phyloP scores from a whole-genome alignment of 306 rosid species.

The Mucuna pruriens region DNA sequence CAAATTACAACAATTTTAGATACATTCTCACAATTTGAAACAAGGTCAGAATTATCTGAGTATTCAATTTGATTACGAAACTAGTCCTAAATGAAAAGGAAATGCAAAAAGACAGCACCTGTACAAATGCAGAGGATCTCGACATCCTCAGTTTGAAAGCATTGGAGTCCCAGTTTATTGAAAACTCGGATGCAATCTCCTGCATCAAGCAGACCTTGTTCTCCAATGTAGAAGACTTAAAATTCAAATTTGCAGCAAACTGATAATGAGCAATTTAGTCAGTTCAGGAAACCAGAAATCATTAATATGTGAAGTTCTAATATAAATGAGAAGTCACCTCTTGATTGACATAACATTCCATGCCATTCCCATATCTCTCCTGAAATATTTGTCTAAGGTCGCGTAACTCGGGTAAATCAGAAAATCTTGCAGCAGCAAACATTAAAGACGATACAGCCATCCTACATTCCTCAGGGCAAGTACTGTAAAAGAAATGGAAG shows the following conservation, averaged over 20 bases:
- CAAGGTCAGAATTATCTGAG: neutral
- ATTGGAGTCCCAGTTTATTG: conserved; percentile 81
- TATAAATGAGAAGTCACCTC: conserved; percentile 51
- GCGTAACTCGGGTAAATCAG: conserved; percentile 95
- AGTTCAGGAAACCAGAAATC: conserved; percentile 36
- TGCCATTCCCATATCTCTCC: conserved; percentile 73
- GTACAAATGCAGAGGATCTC: conserved; percentile 54
- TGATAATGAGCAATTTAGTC: conserved; percentile 45
- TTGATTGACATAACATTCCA: conserved; percentile 66
- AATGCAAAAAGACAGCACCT: conserved; percentile 53
- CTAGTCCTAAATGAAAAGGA: conserved; percentile 26
- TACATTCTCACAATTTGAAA: conserved; percentile 9
- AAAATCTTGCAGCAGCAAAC: conserved; percentile 96
- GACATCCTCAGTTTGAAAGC: conserved; percentile 81
- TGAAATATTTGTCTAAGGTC: conserved; percentile 86
- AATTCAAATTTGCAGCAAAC: conserved; percentile 81
- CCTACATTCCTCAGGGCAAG: conserved; percentile 92
- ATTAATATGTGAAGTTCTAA: conserved; percentile 12
- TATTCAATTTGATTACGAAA: conserved; percentile 18
- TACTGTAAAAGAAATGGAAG: conserved; percentile 56
- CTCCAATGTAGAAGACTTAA: conserved; percentile 74
- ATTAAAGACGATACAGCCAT: conserved; percentile 84
- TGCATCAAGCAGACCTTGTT: conserved; percentile 79
- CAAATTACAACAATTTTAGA: conserved; percentile 31
- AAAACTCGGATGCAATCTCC: conserved; percentile 75